A percentile compares a stretch with the other conserved stretches of the same genome.
These are phyloP conservation scores for Colletotrichum tofieldiae DNA, from an alignment of 2,329 filamentous ascomycete species.

Conservation along the genomic window DNA sequence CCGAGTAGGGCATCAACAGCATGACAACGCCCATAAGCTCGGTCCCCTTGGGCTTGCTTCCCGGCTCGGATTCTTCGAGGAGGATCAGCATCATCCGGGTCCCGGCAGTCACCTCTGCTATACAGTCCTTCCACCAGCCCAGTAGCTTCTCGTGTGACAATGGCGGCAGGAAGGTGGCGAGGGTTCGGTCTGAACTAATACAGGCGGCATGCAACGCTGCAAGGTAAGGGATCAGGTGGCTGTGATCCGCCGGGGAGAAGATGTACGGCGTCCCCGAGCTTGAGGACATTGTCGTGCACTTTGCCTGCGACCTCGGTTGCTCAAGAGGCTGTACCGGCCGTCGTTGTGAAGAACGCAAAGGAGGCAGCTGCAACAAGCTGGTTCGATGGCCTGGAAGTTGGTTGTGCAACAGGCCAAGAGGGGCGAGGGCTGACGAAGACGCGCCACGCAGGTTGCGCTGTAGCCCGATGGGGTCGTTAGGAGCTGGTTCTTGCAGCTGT, in stretches of 20 bases:
- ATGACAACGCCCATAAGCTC: slow-evolving; percentile 71
- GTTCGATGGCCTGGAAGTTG: background rate
- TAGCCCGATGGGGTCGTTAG: background rate
- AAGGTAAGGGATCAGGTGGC: slow-evolving; percentile 69
- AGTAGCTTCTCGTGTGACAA: slow-evolving; percentile 70
- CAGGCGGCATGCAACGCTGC: slow-evolving; percentile 72
- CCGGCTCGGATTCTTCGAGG: slow-evolving; percentile 55
- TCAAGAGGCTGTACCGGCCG: no score
- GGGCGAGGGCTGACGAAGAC: slow-evolving; percentile 26
- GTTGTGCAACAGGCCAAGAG: slow-evolving; percentile 9
- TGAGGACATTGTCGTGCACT: slow-evolving; percentile 30
- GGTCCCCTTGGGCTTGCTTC: slow-evolving; percentile 56
- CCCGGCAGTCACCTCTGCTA: slow-evolving; percentile 62
- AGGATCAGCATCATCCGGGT: slow-evolving; percentile 69
- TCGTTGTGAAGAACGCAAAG: background rate
- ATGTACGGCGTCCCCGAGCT: slow-evolving; percentile 48
- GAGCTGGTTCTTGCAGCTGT: background rate
- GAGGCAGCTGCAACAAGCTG: background rate
- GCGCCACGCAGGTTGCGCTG: slow-evolving; percentile 17
- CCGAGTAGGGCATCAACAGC: slow-evolving; percentile 65
- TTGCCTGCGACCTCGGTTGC: background rate
- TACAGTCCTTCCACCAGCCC: slow-evolving; percentile 69
- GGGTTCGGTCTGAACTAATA: slow-evolving; percentile 70
- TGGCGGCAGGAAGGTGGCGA: slow-evolving; percentile 73
- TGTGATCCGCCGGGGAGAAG: slow-evolving; percentile 63